These are phyloP conservation scores for Apocynum venetum DNA, from an alignment of 257 asterid genomes.

Conservation along the genomic window DNA sequence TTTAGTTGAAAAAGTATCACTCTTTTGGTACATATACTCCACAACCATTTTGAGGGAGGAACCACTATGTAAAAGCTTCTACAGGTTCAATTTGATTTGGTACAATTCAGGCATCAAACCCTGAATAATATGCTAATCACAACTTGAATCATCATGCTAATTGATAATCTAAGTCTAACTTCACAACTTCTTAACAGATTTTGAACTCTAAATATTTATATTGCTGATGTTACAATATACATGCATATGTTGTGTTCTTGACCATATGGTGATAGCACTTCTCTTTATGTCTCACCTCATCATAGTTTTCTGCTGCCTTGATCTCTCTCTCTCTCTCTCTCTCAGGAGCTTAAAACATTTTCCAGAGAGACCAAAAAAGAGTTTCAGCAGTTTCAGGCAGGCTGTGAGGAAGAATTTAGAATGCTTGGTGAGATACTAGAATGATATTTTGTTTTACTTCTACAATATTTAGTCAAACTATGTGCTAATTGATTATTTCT, in stretches of 20 bases:
- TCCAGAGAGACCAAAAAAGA: conserved; percentile 52
- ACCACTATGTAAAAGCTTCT: neutral
- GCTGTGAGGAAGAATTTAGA: conserved; percentile 58
- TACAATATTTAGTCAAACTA: conserved; percentile 1
- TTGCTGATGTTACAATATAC: neutral
- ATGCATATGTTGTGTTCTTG: neutral
- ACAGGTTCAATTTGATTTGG: neutral
- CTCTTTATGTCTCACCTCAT: neutral
- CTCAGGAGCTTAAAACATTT: conserved; percentile 65
- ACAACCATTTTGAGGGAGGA: neutral
- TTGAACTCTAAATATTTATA: neutral
- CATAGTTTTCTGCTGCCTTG: conserved; percentile 1
- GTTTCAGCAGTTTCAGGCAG: conserved; percentile 46
- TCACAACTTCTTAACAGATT: neutral
- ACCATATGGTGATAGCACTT: neutral
- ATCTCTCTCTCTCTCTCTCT: conserved; percentile 5
- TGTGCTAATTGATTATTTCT: neutral
- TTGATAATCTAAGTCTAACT: neutral
- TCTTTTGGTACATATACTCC: neutral
- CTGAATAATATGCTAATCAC: neutral
- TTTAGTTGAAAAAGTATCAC: neutral
- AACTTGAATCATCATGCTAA: neutral
- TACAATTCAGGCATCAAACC: neutral
- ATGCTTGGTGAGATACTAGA: conserved; percentile 56
- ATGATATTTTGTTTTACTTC: neutral